phyloP scores from a whole-genome alignment of 139 green algal genomes.

The Chlorella sp. region DNA sequence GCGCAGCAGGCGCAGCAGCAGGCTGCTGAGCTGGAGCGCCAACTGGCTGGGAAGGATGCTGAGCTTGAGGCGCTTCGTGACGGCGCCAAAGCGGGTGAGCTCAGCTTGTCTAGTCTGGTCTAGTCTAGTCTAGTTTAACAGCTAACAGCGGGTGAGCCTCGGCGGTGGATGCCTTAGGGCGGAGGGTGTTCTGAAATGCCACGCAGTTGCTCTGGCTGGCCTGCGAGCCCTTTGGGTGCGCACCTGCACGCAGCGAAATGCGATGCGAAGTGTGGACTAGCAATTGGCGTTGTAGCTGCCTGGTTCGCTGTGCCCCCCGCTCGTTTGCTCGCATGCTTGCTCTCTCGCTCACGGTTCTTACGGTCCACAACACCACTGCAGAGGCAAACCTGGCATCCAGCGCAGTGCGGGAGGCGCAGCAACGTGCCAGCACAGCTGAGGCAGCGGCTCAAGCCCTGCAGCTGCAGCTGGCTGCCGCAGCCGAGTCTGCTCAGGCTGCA shows the following conservation, averaged over 20 bases:
- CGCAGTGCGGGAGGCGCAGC: slow-evolving; percentile 27
- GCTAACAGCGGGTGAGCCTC: not conserved
- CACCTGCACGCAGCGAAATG: not conserved
- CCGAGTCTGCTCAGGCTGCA: not conserved
- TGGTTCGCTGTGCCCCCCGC: not conserved
- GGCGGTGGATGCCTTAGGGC: not conserved
- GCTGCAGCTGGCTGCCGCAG: slow-evolving; percentile 1
- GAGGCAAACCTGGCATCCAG: slow-evolving; percentile 8
- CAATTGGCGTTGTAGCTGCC: not conserved
- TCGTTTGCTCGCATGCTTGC: not conserved
- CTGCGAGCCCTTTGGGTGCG: no score
- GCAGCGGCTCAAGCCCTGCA: not conserved
- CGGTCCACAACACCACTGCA: not conserved
- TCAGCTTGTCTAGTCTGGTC: not conserved
- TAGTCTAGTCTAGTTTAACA: not conserved
- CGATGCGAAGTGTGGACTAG: not conserved
- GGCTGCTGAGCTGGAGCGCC: not conserved
- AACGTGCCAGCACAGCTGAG: not conserved
- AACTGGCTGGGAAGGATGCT: slow-evolving; percentile 3
- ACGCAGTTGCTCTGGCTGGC: not conserved
- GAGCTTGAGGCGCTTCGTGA: slow-evolving; percentile 33
- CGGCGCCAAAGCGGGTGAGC: slow-evolving; percentile 22
- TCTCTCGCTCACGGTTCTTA: not conserved
- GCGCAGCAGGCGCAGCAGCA: slow-evolving; percentile 4
- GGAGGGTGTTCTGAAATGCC: not conserved